These are phyloP conservation scores for Alternaria tenuissima DNA, from an alignment of 2,329 filamentous ascomycete species.

Conservation along the genomic window DNA sequence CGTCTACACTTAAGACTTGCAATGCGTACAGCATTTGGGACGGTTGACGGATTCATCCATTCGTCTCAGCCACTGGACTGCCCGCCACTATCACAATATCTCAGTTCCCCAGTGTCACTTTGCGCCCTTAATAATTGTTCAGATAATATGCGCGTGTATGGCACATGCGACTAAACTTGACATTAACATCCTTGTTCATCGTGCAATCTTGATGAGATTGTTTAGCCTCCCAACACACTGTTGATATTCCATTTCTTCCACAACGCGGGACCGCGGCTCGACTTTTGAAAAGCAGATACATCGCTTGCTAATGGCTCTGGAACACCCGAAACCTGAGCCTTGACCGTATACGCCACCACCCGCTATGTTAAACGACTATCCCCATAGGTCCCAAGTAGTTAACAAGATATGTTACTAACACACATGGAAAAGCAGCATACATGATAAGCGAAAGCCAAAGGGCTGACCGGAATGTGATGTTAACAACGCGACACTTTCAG, in stretches of 20 bases:
- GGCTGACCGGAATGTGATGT: not conserved
- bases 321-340: not conserved
- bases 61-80: not conserved
- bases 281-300: not conserved
- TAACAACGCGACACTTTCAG: constrained; percentile 9
- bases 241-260: not conserved
- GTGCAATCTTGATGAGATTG: not conserved
- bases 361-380: constrained; percentile 5
- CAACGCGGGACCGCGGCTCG: not conserved
- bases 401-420: not conserved
- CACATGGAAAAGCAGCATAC: not conserved
- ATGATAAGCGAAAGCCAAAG: not conserved
- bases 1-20: constrained; percentile 3
- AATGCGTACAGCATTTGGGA: not conserved
- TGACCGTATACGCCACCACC: constrained; percentile 4
- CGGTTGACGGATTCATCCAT: not conserved
- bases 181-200: not conserved
- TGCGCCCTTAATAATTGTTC: not conserved
- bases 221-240: not conserved
- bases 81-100: not conserved
- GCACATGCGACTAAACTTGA: not conserved
- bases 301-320: not conserved
- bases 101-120: not conserved
- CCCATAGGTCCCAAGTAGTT: not conserved
- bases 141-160: not conserved